Conservation (phyloP, 139 green algal species). For the Trebouxia sp. region DNA sequence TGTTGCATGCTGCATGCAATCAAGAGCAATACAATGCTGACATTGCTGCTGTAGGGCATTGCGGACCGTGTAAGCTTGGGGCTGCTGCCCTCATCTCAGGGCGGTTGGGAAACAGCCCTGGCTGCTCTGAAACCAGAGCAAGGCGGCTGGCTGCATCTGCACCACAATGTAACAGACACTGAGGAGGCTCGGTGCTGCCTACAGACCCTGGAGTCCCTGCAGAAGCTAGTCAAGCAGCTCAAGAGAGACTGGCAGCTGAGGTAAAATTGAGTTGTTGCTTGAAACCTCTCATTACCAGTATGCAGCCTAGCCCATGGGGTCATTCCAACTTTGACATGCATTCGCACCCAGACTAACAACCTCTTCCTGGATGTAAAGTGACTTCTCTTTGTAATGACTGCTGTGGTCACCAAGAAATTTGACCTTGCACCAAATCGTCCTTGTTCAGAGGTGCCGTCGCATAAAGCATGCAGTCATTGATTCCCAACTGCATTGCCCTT, state of each 20-base stretch:
- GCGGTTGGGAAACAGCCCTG: slow-evolving; percentile 65
- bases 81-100: slow-evolving; percentile 63
- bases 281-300: background rate
- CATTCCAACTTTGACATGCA: too few species aligned
- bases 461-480: too few species aligned
- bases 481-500: too few species aligned
- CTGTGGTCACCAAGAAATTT: too few species aligned
- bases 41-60: slow-evolving; percentile 40
- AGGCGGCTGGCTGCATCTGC: slow-evolving; percentile 77
- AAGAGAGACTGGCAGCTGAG: background rate
- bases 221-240: background rate
- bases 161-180: slow-evolving; percentile 69
- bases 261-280: background rate
- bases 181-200: slow-evolving; percentile 50
- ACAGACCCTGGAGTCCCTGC: slow-evolving; percentile 18
- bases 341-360: too few species aligned
- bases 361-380: too few species aligned
- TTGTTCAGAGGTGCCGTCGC: too few species aligned
- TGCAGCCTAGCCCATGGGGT: slow-evolving; percentile 11
- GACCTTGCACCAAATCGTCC: too few species aligned
- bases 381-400: too few species aligned
- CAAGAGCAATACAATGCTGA: background rate
- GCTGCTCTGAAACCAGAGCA: slow-evolving; percentile 46
- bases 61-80: slow-evolving; percentile 76
- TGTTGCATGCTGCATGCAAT: background rate